Conservation (phyloP, 768 basidiomycete species). For the Amylocystis lapponica region DNA sequence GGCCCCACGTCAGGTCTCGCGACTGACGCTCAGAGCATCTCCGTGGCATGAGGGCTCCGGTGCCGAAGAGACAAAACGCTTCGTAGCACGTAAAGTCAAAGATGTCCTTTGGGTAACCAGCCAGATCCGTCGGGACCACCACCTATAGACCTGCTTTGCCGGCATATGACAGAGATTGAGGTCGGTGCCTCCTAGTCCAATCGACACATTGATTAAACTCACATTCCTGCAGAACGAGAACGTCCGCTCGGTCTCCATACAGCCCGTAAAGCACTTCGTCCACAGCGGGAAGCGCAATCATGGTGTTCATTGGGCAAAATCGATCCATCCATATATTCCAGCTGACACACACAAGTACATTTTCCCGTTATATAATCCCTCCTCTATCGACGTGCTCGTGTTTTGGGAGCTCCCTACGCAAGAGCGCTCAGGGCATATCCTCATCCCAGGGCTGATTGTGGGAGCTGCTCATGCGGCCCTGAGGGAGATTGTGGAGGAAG, state of each 20-base stretch:
- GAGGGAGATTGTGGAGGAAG: slow-evolving; percentile 51
- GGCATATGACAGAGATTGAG: slow-evolving; percentile 44
- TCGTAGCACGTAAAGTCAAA: slow-evolving; percentile 45
- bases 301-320: slow-evolving; percentile 29
- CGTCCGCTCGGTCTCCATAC: slow-evolving; percentile 15
- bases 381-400: slow-evolving; percentile 64
- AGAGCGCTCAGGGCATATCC: slow-evolving; percentile 54
- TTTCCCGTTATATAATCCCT: slow-evolving; percentile 79
- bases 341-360: slow-evolving; percentile 42
- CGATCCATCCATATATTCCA: slow-evolving; percentile 54
- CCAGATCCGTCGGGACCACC: slow-evolving; percentile 41
- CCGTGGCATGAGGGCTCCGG: slow-evolving; percentile 33
- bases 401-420: slow-evolving; percentile 70
- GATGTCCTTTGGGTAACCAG: slow-evolving; percentile 43
- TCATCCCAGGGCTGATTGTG: slow-evolving; percentile 51
- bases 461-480: slow-evolving; percentile 69
- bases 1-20: slow-evolving; percentile 43
- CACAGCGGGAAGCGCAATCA: slow-evolving; percentile 44
- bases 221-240: slow-evolving; percentile 6
- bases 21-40: slow-evolving; percentile 37
- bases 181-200: too few species aligned
- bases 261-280: slow-evolving; percentile 40
- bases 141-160: slow-evolving; percentile 45
- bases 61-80: slow-evolving; percentile 39
- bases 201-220: not conserved